phyloP scores from a whole-genome alignment of 2,329 filamentous ascomycete genomes.

The Colletotrichum sp. region DNA sequence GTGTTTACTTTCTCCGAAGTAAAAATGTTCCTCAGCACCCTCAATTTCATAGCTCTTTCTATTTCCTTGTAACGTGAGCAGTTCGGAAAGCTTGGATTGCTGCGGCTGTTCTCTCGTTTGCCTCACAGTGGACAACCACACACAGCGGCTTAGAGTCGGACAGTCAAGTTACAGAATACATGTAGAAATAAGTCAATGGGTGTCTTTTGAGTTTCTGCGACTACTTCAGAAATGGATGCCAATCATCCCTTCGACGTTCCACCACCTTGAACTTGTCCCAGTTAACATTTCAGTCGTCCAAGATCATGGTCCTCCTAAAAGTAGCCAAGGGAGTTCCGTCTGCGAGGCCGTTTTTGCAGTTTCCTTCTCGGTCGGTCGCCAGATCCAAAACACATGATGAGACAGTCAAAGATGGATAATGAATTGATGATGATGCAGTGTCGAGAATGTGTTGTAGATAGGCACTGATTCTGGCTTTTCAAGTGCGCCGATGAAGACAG shows the following conservation, averaged over 20 bases:
- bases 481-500: neutral
- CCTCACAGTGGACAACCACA: neutral
- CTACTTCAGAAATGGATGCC: neutral
- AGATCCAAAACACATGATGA: neutral
- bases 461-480: neutral
- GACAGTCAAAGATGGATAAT: neutral
- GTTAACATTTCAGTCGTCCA: neutral
- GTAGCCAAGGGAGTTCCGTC: neutral
- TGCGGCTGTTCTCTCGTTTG: too few species aligned
- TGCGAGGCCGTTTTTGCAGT: neutral
- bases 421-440: neutral
- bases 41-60: too few species aligned
- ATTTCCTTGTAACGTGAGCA: neutral
- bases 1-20: neutral
- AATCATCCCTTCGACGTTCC: neutral
- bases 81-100: accelerated
- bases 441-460: neutral
- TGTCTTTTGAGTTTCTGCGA: neutral
- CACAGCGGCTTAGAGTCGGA: neutral
- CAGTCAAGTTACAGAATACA: neutral
- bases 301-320: neutral
- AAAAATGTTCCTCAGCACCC: neutral
- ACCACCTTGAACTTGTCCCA: neutral
- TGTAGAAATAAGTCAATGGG: neutral
- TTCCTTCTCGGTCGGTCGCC: neutral